These are phyloP conservation scores for Rhizopus microsporus DNA, from an alignment of 371 early-diverging fungal species.

Conservation along the genomic window DNA sequence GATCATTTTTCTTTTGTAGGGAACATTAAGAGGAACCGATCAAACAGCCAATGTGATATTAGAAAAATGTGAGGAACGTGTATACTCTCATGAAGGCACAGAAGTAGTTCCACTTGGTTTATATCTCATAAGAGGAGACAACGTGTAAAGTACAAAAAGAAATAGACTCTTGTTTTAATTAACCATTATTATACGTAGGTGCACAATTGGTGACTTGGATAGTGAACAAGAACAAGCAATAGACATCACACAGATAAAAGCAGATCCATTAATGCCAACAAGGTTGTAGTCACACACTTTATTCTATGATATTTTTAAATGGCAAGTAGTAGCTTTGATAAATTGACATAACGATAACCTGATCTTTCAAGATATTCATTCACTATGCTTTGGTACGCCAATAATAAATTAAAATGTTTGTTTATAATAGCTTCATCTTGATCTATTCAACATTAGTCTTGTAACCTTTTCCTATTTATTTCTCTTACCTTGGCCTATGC, in stretches of 20 bases:
- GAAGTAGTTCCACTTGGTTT: conserved; percentile 73
- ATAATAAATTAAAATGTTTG: conserved; percentile 25
- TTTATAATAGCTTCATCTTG: conserved; percentile 28
- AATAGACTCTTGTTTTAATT: not conserved
- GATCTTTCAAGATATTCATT: conserved; percentile 63
- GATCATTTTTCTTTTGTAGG: conserved; percentile 37
- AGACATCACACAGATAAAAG: conserved; percentile 44
- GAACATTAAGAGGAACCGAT: conserved; percentile 77
- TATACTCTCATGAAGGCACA: conserved; percentile 74
- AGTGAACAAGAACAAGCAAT: conserved; percentile 44
- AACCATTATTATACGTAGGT: conserved; percentile 20
- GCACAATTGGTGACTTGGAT: conserved; percentile 52
- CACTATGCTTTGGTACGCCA: conserved; percentile 41
- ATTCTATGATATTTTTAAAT: conserved; percentile 4
- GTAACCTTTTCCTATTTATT: not conserved
- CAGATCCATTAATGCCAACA: conserved; percentile 41
- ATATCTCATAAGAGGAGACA: conserved; percentile 80
- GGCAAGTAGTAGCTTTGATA: conserved; percentile 49
- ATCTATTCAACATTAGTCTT: conserved; percentile 7
- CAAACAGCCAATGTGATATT: conserved; percentile 80
- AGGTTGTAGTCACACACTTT: conserved; percentile 22
- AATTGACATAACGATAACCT: conserved; percentile 65
- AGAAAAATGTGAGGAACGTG: conserved; percentile 72
- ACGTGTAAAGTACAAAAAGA: conserved; percentile 53
- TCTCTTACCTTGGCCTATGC: not conserved